Evolutionary conservation across 192 early-diverging fungal genomes (phyloP).

Genomic region (Coemansia sp.): DNA sequence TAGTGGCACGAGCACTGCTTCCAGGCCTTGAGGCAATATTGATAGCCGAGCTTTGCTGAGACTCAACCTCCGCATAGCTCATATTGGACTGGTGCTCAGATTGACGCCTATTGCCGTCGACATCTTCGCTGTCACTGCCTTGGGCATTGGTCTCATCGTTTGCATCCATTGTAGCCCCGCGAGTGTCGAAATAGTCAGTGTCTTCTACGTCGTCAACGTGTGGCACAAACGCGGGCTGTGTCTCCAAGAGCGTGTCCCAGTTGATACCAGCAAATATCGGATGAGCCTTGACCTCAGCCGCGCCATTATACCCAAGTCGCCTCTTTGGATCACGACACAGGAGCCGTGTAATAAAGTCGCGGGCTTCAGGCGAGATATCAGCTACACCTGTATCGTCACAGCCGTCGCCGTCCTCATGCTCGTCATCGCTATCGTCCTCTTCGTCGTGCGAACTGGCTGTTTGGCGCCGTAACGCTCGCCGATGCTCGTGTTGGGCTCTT

Average conservation of each 20-base stretch:
- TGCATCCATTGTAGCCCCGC: conserved; percentile 71
- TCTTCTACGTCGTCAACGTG: conserved; percentile 75
- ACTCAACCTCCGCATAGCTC: background rate
- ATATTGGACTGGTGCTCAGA: background rate
- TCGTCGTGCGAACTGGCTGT: background rate
- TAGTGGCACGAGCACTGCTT: background rate
- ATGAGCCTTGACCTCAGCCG: conserved; percentile 65
- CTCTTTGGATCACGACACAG: conserved; percentile 63
- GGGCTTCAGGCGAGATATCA: conserved; percentile 36
- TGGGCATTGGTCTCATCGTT: conserved; percentile 24
- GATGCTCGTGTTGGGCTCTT: background rate
- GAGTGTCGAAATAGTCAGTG: conserved; percentile 92
- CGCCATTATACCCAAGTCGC: conserved; percentile 62
- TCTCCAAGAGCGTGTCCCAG: conserved; percentile 65
- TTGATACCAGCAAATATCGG: conserved; percentile 62
- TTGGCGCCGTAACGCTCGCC: background rate
- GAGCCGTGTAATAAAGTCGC: conserved; percentile 58
- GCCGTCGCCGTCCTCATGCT: conserved; percentile 11
- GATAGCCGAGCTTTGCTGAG: conserved; percentile 4
- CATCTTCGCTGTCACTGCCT: conserved; percentile 5
- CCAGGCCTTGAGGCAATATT: background rate
- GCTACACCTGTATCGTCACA: conserved; percentile 16
- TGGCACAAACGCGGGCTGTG: conserved; percentile 81
- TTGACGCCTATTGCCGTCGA: background rate
- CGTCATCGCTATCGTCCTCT: conserved; percentile 16